Percentiles rank a stretch among this genome's conserved stretches.
Conservation (phyloP, 768 basidiomycete genomes). For the Dentipellis sp. region DNA sequence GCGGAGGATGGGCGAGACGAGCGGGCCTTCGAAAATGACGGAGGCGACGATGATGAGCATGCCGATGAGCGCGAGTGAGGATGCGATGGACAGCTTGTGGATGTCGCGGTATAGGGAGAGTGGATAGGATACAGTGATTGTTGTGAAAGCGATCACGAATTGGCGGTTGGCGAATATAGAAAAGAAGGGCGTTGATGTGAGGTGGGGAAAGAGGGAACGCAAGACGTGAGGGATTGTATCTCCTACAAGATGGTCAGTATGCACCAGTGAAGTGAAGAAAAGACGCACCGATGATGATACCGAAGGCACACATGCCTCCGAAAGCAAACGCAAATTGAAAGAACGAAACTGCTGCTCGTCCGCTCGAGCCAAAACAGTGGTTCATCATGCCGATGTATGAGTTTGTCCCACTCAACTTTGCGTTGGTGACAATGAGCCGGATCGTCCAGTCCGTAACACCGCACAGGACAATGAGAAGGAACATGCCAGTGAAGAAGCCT, state of each 20-base stretch:
- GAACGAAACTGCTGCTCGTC: slow-evolving; percentile 90
- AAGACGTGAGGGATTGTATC: slow-evolving; percentile 96
- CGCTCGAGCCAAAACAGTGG: slow-evolving; percentile 83
- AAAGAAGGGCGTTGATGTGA: slow-evolving; percentile 58
- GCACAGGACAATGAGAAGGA: slow-evolving; percentile 76
- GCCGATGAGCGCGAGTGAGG: slow-evolving; percentile 81
- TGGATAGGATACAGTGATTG: slow-evolving; percentile 85
- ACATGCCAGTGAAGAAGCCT: slow-evolving; percentile 81
- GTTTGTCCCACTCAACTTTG: slow-evolving; percentile 86
- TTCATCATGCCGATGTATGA: slow-evolving; percentile 95
- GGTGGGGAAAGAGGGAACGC: slow-evolving; percentile 69
- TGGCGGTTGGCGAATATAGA: slow-evolving; percentile 75
- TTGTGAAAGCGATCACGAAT: slow-evolving; percentile 84
- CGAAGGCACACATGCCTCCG: slow-evolving; percentile 98
- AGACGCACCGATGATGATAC: slow-evolving; percentile 73
- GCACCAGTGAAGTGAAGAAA: background rate
- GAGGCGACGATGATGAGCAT: slow-evolving; percentile 91
- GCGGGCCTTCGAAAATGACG: slow-evolving; percentile 76
- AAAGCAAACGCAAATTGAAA: slow-evolving; percentile 98
- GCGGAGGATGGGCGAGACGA: slow-evolving; percentile 61
- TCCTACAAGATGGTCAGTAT: slow-evolving; percentile 32
- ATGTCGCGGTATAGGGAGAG: slow-evolving; percentile 95
- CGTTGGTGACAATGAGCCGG: slow-evolving; percentile 89
- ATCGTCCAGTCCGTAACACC: slow-evolving; percentile 97
- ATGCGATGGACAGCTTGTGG: slow-evolving; percentile 91